Evolutionary conservation across 2,329 filamentous ascomycete genomes (phyloP).

Genomic region (Paramyrothecium roridum): DNA sequence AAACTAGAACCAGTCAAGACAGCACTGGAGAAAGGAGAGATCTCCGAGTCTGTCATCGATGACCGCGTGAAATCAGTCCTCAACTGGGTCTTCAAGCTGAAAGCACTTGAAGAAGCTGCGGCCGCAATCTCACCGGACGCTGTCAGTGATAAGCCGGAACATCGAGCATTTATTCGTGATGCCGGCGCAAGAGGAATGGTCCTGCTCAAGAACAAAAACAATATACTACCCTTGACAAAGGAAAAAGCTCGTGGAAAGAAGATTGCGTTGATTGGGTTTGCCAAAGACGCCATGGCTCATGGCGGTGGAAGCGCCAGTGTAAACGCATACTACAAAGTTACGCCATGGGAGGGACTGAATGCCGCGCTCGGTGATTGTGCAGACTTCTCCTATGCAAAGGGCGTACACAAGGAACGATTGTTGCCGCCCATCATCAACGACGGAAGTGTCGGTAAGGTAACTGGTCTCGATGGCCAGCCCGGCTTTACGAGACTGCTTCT

Average conservation of each 20-base stretch:
- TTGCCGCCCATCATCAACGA: constrained; percentile 12
- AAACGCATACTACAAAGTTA: constrained; percentile 26
- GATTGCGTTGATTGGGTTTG: constrained; percentile 25
- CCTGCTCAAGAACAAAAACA: constrained; percentile 59
- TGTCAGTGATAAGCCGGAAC: constrained; percentile 17
- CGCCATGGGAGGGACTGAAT: constrained; percentile 23
- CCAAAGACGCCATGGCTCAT: constrained; percentile 23
- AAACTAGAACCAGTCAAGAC: constrained; percentile 17
- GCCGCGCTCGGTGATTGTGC: constrained; percentile 15
- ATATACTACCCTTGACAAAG: constrained; percentile 46
- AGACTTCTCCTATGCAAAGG: constrained; percentile 18
- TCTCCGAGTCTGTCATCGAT: constrained; percentile 18
- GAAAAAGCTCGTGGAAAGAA: constrained; percentile 16
- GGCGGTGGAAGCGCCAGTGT: constrained; percentile 28
- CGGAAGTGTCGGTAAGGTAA: constrained; percentile 12
- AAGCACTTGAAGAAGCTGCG: constrained; percentile 11
- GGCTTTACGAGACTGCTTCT: constrained; percentile 22
- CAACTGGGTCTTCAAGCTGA: constrained; percentile 21
- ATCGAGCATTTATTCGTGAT: constrained; percentile 16
- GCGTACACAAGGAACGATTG: constrained; percentile 15
- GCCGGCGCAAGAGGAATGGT: constrained; percentile 50
- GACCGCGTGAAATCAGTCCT: constrained; percentile 25
- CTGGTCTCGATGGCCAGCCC: constrained; percentile 20
- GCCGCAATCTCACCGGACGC: neutral
- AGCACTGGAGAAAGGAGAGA: constrained; percentile 14